Percentiles rank a stretch among this genome's conserved stretches.
Evolutionary conservation across 2,329 filamentous ascomycete species (phyloP).

Genomic region (Fusarium papillatum): DNA sequence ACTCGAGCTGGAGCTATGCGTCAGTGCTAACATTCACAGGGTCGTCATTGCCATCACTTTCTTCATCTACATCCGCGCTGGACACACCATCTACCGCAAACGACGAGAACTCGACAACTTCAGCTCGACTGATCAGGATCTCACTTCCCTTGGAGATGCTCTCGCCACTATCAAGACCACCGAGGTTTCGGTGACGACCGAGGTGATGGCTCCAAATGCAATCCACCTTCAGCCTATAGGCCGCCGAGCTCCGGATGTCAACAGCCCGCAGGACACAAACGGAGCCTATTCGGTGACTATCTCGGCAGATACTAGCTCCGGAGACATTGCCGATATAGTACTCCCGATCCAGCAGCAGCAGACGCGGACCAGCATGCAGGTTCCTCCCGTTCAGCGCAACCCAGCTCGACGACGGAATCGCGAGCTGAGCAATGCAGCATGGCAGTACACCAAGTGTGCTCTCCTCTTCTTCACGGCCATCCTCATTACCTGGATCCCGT

Average conservation of each 20-base stretch:
- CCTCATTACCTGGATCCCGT: constrained; percentile 82
- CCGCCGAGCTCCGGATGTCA: constrained; percentile 28
- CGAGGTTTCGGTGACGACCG: constrained; percentile 74
- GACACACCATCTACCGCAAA: constrained; percentile 76
- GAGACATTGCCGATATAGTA: constrained; percentile 40
- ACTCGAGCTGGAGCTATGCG: no score
- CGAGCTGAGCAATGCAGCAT: constrained; percentile 73
- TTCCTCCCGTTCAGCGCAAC: constrained; percentile 36
- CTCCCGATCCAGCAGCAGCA: constrained; percentile 43
- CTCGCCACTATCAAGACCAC: constrained; percentile 68
- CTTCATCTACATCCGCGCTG: constrained; percentile 76
- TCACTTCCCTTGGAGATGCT: constrained; percentile 57
- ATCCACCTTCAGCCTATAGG: constrained; percentile 44
- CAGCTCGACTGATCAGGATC: constrained; percentile 60
- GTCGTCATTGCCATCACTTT: constrained; percentile 72
- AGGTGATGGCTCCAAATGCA: constrained; percentile 47
- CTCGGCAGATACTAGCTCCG: constrained; percentile 50
- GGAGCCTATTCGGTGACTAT: constrained; percentile 66
- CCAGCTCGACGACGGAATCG: constrained; percentile 55
- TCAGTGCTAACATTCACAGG: constrained; percentile 55
- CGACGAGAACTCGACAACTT: constrained; percentile 72
- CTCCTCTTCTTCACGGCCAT: constrained; percentile 80
- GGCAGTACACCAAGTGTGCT: constrained; percentile 79
- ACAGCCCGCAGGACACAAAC: constrained; percentile 22
- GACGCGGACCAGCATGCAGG: constrained; percentile 17